Evolutionary conservation across 2,329 filamentous ascomycete genomes (phyloP), one percentile per base, ranked within the genome.

Genomic region (Microdochium trichocladiopsis): DNA sequence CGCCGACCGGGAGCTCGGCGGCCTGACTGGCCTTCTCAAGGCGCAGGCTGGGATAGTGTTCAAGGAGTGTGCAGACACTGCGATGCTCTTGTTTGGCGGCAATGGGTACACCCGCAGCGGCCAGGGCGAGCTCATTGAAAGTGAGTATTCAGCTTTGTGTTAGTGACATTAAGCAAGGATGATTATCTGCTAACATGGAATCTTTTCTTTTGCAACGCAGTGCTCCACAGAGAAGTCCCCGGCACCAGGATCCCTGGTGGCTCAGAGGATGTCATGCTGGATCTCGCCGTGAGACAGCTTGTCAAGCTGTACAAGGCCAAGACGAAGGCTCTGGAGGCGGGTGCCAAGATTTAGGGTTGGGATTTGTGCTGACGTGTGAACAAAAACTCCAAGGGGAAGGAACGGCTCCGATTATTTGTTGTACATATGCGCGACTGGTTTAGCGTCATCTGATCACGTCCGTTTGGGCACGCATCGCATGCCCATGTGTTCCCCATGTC

Each of bases 201-300:
- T 37, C 5, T n/a, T 37, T 16, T 37, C 4, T 16, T 22, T 8
- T 18, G 18, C 21, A 6, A 16, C 11, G 43, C 55, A 83, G 80
- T 76, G 56, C 82, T 86, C 43, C 82, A 80, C 58, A 60, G 68
- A 21, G 66, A 88, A 60, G 82, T 86, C 0, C 80, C 82, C 2
- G 82, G 79, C 2, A 73, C 78, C 1, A 69, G 80, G 37, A 83
- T 87, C 47, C 83, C 84, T 0, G 86, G 86, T 50, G 86, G 87
- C 1, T 84, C 79, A 5, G 87, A 90, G 63, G 87, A 90, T 63
- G 86, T 90, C 2, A 74, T 90, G 70, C 70, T 88, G 11, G 86
- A 90, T 67, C 69, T 90, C 41, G 82, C 83, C 1, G 77, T 90
- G 2, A 70, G 86, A 14, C 86, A 90, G 65, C 66, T 89, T 53